A percentile compares a stretch with the other conserved stretches of the same genome.
phyloP scores from a whole-genome alignment of 139 green algal genomes.

The Ettlia oleoabundans region DNA sequence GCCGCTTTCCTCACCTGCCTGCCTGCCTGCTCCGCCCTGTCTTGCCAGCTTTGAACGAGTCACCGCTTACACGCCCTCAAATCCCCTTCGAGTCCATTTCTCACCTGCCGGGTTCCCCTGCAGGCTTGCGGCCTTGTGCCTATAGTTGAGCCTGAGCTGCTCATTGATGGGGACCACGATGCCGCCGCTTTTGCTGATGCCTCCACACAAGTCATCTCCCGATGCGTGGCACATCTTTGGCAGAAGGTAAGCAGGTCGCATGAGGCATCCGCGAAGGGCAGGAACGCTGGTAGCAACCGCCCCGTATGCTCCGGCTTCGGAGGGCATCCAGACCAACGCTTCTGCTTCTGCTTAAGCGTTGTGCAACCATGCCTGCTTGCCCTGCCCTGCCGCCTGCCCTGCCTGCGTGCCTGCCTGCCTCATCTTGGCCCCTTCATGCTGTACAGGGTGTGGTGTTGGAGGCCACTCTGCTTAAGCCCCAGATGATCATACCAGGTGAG shows the following conservation, averaged over 20 bases:
- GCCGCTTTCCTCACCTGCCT: too few relatives aligned
- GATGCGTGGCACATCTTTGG: constrained; percentile 67
- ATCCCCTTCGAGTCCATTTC: too few relatives aligned
- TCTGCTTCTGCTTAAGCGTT: not conserved
- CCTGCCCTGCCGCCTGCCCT: too few relatives aligned
- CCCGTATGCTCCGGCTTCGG: too few relatives aligned
- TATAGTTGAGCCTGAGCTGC: constrained; percentile 96
- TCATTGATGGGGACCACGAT: constrained; percentile 91
- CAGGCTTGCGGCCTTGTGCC: constrained; percentile 85
- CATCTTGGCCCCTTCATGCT: too few relatives aligned
- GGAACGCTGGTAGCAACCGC: too few relatives aligned
- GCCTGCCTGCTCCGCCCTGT: too few relatives aligned
- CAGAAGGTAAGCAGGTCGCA: constrained; percentile 20
- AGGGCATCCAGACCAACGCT: not conserved
- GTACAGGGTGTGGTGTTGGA: constrained; percentile 74
- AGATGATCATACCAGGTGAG: constrained; percentile 79
- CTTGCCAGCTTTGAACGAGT: too few relatives aligned
- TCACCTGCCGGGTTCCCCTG: too few relatives aligned
- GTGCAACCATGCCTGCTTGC: not conserved
- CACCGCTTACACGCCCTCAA: too few relatives aligned
- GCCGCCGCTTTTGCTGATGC: constrained; percentile 52
- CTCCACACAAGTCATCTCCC: constrained; percentile 51
- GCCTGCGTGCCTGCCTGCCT: too few relatives aligned
- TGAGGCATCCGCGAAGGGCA: too few relatives aligned
- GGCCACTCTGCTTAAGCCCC: constrained; percentile 90